Evolutionary conservation across 169 alveolate genomes (phyloP), one percentile per base, ranked within the genome.

Genomic region (Eimeria sp.): DNA sequence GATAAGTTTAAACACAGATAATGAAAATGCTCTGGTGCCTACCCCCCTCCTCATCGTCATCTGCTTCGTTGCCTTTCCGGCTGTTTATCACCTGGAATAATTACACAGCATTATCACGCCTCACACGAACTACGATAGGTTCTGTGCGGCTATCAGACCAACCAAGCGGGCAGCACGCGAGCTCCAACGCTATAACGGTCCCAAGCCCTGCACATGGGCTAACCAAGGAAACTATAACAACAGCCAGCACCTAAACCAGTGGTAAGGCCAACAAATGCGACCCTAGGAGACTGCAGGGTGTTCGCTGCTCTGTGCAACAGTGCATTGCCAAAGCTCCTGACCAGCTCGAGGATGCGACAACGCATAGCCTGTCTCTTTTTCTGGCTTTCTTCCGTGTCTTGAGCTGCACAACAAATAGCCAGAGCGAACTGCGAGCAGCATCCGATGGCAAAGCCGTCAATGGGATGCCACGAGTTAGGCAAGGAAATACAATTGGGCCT

Each of bases 381-480:
- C 93, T 86, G 93, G 49, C 93, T 86, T 43, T 86, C 80, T 63
- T 86, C 93, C 43, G 75, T 86, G 80, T 86, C 93, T 58, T 86
- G 93, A 18, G 63, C 93, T 86, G 93, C 80, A 86, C 30, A n/a
- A 13, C 40, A 30, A 61, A 22, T 11, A 43, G n/a, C 43, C 88
- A 14, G 47, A 45, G 27, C 5, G 43, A 40, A 20, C 11, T 43
- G 30, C 25, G 25, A 78, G 7, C 51, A 70, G n/a, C 76, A 65
- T 10, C 76, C 20, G n/a, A 34, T 49, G 34, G 76, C 14, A 43
- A 57, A 40, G 13, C 13, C 40, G 16, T 22, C 2, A 57, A 18
- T 2, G 11, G 43, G 61, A 63, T 34, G 25, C 80, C 25, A 20
- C 40, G 47, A 47, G 45, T 9, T 78, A 2, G 0, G 45, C 61